Evolutionary conservation across 2,329 filamentous ascomycete species (phyloP).

Genomic region (Fusarium incarnatum): DNA sequence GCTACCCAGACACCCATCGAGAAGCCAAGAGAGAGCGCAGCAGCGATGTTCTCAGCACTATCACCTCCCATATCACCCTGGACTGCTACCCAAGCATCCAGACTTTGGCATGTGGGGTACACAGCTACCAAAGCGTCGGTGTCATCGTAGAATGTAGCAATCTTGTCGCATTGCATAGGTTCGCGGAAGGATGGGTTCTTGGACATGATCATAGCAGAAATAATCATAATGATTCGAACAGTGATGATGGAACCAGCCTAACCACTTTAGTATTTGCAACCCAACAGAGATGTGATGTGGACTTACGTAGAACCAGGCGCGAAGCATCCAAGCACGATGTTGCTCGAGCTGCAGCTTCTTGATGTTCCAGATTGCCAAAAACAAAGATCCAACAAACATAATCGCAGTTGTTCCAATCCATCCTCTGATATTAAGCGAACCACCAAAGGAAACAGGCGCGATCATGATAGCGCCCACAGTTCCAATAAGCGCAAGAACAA

Average conservation of each 20-base stretch:
- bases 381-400: conserved; percentile 56
- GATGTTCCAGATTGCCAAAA: conserved; percentile 66
- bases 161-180: conserved; percentile 16
- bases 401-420: conserved; percentile 57
- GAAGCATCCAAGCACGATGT: conserved; percentile 72
- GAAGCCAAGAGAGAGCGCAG: conserved; percentile 16
- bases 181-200: conserved; percentile 10
- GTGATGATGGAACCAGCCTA: conserved; percentile 26
- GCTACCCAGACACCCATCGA: conserved; percentile 11
- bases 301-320: conserved; percentile 45
- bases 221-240: conserved; percentile 20
- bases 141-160: conserved; percentile 18
- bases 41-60: conserved; percentile 2
- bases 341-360: conserved; percentile 71
- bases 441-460: conserved; percentile 63
- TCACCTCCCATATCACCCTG: conserved; percentile 22
- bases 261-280: rapidly evolving
- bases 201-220: conserved; percentile 12
- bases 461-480: conserved; percentile 66
- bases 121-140: background rate
- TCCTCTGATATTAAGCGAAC: conserved; percentile 60
- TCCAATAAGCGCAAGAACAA: conserved; percentile 60
- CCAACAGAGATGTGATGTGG: rapidly evolving
- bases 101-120: conserved; percentile 10
- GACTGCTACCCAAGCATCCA: conserved; percentile 12